These are phyloP conservation scores for Marasmius fiardii DNA, from an alignment of 1,284 basidiomycete genomes.

Conservation along the genomic window DNA sequence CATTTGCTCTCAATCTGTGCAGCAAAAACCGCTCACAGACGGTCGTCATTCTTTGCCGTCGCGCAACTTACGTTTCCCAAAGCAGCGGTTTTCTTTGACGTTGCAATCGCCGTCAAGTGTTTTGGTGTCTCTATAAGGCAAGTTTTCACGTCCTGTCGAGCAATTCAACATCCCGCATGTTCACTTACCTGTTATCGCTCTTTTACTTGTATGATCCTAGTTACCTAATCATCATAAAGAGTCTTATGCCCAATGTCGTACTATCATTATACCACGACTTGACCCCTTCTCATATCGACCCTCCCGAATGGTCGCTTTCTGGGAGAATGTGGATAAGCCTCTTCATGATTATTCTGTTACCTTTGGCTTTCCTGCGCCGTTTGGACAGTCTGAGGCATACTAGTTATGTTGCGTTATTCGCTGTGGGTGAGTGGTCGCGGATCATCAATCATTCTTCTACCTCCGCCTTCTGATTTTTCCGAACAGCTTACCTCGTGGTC, in stretches of 20 bases:
- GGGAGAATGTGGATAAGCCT: conserved; percentile 82
- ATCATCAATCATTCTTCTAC: background rate
- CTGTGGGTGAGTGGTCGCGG: conserved; percentile 59
- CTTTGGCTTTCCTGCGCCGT: conserved; percentile 83
- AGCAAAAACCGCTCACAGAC: conserved; percentile 69
- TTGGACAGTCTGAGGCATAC: conserved; percentile 83
- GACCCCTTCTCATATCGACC: conserved; percentile 58
- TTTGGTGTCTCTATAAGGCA: conserved; percentile 95
- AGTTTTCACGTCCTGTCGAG: conserved; percentile 16
- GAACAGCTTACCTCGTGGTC: conserved; percentile 65
- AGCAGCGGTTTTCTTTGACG: conserved; percentile 84
- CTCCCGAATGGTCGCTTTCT: conserved; percentile 73
- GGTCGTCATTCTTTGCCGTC: conserved; percentile 86
- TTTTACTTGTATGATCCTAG: conserved; percentile 35
- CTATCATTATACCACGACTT: conserved; percentile 78
- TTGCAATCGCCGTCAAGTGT: conserved; percentile 94
- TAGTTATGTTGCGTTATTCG: conserved; percentile 84
- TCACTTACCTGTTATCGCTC: conserved; percentile 6
- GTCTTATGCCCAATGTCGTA: conserved; percentile 93
- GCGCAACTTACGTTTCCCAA: conserved; percentile 83
- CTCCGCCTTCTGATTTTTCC: conserved; percentile 9
- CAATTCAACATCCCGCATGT: background rate
- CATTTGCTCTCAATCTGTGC: conserved; percentile 90
- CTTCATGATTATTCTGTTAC: conserved; percentile 82
- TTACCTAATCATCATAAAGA: conserved; percentile 93